Conservation (phyloP, 768 basidiomycete species). For the Psilocybe cyanescens region DNA sequence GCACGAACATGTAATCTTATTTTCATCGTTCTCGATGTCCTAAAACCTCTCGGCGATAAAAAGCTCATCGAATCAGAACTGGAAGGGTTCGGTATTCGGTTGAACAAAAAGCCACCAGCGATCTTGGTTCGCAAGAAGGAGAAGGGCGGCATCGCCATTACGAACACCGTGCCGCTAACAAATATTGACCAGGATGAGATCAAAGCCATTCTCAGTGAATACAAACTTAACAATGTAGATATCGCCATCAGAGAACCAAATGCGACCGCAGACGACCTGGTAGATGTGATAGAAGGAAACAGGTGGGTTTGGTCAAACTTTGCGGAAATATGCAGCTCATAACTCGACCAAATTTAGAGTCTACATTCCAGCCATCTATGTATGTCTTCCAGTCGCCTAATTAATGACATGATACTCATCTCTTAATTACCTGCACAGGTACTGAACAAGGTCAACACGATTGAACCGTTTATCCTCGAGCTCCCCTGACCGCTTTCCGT, state of each 20-base stretch:
- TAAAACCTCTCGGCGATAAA: slow-evolving; percentile 97
- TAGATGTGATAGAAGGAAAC: slow-evolving; percentile 97
- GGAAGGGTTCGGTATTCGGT: slow-evolving; percentile 96
- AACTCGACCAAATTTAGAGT: slow-evolving; percentile 54
- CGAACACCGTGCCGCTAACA: slow-evolving; percentile 95
- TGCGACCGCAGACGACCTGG: slow-evolving; percentile 93
- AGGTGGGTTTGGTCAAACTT: slow-evolving; percentile 47
- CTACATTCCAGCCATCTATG: slow-evolving; percentile 92
- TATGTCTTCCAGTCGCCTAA: slow-evolving; percentile 39
- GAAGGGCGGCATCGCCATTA: slow-evolving; percentile 92
- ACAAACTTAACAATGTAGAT: slow-evolving; percentile 86
- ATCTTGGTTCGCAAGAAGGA: slow-evolving; percentile 86
- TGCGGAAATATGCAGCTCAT: slow-evolving; percentile 5
- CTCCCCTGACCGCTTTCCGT: neutral
- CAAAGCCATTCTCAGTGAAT: slow-evolving; percentile 93
- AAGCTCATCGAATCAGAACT: slow-evolving; percentile 89
- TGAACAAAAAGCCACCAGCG: slow-evolving; percentile 93
- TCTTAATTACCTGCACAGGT: slow-evolving; percentile 45
- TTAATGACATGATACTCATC: slow-evolving; percentile 1
- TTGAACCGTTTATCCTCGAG: neutral
- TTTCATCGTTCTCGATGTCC: slow-evolving; percentile 97
- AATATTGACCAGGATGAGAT: slow-evolving; percentile 97
- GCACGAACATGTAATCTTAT: slow-evolving; percentile 98
- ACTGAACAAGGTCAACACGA: slow-evolving; percentile 71
- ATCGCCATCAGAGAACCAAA: slow-evolving; percentile 92